phyloP scores from a whole-genome alignment of 1,284 basidiomycete species.

The Ceratobasidium sp. region DNA sequence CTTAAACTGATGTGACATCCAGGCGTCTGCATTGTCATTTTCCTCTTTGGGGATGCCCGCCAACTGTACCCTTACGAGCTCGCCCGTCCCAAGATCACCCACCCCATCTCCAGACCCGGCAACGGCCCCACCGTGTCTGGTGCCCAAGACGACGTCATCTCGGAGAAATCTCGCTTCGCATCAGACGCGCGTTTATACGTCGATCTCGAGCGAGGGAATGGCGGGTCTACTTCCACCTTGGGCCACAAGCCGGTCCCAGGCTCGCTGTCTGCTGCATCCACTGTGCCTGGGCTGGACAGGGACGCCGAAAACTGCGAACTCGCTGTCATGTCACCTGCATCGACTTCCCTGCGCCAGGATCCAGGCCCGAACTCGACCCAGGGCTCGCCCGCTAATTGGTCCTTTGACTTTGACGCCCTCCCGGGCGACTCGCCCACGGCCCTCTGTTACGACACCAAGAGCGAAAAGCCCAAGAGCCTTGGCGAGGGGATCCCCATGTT shows the following conservation, averaged over 20 bases:
- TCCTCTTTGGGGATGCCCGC: conserved; percentile 80
- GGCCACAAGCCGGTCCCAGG: conserved; percentile 17
- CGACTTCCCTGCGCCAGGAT: background rate
- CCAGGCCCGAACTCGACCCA: background rate
- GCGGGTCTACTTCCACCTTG: conserved; percentile 25
- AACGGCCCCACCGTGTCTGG: conserved; percentile 1
- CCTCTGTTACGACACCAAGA: background rate
- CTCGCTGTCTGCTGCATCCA: conserved; percentile 6
- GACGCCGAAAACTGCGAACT: conserved; percentile 1
- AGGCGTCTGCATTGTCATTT: conserved; percentile 69
- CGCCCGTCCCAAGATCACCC: conserved; percentile 61
- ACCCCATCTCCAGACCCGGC: conserved; percentile 13
- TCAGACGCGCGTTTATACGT: conserved; percentile 1
- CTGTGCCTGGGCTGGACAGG: background rate
- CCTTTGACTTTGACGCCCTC: conserved; percentile 44
- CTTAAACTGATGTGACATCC: background rate
- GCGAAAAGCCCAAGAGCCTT: background rate
- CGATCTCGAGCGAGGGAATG: conserved; percentile 16
- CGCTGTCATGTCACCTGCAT: background rate
- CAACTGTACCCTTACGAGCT: conserved; percentile 82
- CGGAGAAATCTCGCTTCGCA: conserved; percentile 13
- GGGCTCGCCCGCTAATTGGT: conserved; percentile 49
- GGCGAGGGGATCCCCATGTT: conserved; percentile 60
- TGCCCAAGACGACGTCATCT: background rate
- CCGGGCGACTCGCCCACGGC: conserved; percentile 1